Evolutionary conservation across 345 rosid genomes (phyloP), one percentile per base, ranked within the genome.

Genomic region (Gossypium sturtianum): DNA sequence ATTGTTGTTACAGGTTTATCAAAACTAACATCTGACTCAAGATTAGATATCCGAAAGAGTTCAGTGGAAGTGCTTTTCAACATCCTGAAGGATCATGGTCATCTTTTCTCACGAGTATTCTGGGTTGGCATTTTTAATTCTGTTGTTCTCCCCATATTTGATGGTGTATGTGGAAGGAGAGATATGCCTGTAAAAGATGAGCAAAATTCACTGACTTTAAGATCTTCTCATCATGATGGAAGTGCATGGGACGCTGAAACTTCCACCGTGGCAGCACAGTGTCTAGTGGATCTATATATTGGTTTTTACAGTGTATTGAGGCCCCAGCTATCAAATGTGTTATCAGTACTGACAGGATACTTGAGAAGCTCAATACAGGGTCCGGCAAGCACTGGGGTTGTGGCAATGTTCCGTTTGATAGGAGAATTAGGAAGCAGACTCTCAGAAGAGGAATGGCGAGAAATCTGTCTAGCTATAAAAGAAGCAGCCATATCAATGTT

Each of bases 31-130:
- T 89, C 90, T 19, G 98, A 89, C 88, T 85, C 98, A 66, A 86
- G 98, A 89, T 80, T 86, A 72, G 85, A 90, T 59, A 94, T 94
- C 76, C 89, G 90, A 70, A 94, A 87, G 87, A 92, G 94, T 87
- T 85, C 98, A 47, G 76, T 94, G 84, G 97, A 94, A 89, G 97
- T 94, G 66, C 91, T 94, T 78, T 92, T 94, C 79, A 90, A 91
- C 83, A 92, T 94, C 82, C 83, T 94, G 17, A 94, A 87, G 84
- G 98, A 94, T 82, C 98, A 94, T 61, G 98, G 98, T 58, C 93
- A 89, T 83, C 89, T 92, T 54, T 94, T 94, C 86, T 89, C 98
- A 19, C 80, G 62, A 64, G 81, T 86, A 44, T 89, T 92, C 78
- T 92, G 95, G 98, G 76, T 72, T 49, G 83, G 82, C 56, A 75